Evolutionary conservation across 2,329 filamentous ascomycete species (phyloP).

Genomic region (Penicillium hesseltinei): DNA sequence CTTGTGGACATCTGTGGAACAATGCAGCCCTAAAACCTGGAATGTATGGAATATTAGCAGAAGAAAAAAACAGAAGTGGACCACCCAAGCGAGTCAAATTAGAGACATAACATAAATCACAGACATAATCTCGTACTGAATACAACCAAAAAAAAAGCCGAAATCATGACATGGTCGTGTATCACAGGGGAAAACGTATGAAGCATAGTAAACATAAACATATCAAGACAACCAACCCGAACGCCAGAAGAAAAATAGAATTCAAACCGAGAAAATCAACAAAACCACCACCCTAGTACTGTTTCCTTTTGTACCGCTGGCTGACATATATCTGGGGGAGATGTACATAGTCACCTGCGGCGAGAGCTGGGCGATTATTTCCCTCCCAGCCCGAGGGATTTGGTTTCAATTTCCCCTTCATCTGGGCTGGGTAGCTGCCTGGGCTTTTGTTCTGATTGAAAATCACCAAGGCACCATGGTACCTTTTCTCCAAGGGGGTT

Average conservation of each 20-base stretch:
- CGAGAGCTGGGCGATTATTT: background rate
- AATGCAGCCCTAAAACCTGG: background rate
- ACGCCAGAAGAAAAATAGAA: conserved; percentile 1
- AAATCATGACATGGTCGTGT: background rate
- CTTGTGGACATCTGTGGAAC: background rate
- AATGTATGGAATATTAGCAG: background rate
- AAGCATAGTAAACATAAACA: background rate
- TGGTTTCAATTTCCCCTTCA: background rate
- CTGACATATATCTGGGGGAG: background rate
- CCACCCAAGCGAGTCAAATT: conserved; percentile 1
- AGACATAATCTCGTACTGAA: conserved; percentile 1
- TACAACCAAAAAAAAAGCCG: background rate
- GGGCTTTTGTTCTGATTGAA: background rate
- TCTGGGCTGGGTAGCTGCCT: background rate
- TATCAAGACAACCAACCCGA: conserved; percentile 7
- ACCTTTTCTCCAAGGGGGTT: background rate
- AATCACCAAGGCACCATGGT: background rate
- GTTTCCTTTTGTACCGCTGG: background rate
- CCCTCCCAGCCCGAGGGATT: background rate
- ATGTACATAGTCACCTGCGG: background rate
- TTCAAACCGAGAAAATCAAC: background rate
- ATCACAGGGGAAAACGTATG: background rate
- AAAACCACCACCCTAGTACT: background rate
- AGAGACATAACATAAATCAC: conserved; percentile 1
- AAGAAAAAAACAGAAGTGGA: background rate